Conservation (phyloP, 2,329 filamentous ascomycete genomes). For the Fusarium sulawesiense region DNA sequence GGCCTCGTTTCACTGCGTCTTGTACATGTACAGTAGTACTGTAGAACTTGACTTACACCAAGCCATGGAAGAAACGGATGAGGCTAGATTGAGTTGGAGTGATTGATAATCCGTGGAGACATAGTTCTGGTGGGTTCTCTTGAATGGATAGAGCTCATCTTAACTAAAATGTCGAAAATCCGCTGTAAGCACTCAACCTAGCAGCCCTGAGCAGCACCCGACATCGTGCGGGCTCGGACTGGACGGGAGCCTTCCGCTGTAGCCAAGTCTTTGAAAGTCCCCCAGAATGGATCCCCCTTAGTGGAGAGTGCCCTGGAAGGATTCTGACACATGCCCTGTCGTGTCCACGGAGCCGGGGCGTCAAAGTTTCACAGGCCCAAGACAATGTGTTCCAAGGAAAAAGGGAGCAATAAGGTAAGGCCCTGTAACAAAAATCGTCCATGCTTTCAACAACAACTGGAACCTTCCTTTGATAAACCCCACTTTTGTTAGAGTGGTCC, state of each 20-base stretch:
- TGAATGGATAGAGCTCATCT: constrained; percentile 15
- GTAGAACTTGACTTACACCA: constrained; percentile 4
- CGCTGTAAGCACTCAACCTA: constrained; percentile 17
- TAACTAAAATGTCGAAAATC: neutral
- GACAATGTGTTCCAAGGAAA: constrained; percentile 20
- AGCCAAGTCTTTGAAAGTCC: constrained; percentile 3
- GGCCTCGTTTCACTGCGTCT: constrained; percentile 27
- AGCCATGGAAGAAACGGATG: constrained; percentile 2
- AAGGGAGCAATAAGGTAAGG: constrained; percentile 6
- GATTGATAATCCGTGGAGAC: constrained; percentile 33
- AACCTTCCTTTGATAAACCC: constrained; percentile 35
- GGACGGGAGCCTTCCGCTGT: constrained; percentile 5
- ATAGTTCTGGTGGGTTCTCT: constrained; percentile 30
- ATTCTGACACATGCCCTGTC: constrained; percentile 32
- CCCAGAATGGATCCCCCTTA: neutral
- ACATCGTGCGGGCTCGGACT: neutral
- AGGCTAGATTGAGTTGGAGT: constrained; percentile 6
- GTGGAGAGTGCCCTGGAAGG: constrained; percentile 9
- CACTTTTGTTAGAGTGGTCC: neutral
- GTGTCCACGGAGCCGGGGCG: constrained; percentile 21
- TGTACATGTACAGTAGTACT: neutral
- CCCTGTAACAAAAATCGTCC: constrained; percentile 10
- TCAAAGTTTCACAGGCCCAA: constrained; percentile 33
- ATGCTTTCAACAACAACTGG: constrained; percentile 30
- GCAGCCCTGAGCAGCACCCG: neutral